Percentiles rank a stretch among this genome's conserved stretches.
phyloP scores from a whole-genome alignment of 257 asterid genomes.

The Lavandula angustifolia region DNA sequence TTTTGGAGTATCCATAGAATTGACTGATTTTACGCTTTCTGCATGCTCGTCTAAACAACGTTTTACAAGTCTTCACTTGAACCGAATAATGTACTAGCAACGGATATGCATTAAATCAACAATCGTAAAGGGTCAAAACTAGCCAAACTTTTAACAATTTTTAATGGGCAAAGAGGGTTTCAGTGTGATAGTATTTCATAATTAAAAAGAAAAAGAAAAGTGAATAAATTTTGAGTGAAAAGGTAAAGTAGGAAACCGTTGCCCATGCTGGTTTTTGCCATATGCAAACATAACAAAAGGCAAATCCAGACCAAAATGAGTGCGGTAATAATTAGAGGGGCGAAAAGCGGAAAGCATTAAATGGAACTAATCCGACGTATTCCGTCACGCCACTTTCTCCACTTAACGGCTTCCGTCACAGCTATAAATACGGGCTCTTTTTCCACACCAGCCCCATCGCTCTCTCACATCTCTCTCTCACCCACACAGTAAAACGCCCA shows the following conservation, averaged over 20 bases:
- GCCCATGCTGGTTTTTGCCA: slow-evolving; percentile 21
- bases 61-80: background rate
- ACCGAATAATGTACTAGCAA: no score
- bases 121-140: no score
- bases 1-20: background rate
- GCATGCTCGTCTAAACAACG: background rate
- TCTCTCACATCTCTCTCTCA: slow-evolving; percentile 27
- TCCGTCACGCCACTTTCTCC: slow-evolving; percentile 4
- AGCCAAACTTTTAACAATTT: background rate
- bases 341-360: slow-evolving; percentile 33
- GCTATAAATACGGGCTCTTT: slow-evolving; percentile 55
- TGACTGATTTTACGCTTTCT: background rate
- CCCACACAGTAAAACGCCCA: slow-evolving; percentile 27
- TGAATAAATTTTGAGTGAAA: background rate
- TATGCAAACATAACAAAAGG: slow-evolving; percentile 6
- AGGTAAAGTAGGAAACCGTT: slow-evolving; percentile 20
- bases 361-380: slow-evolving; percentile 48
- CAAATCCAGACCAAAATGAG: slow-evolving; percentile 26
- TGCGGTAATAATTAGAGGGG: slow-evolving; percentile 27
- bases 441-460: slow-evolving; percentile 34
- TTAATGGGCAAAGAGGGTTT: no score
- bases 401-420: slow-evolving; percentile 50
- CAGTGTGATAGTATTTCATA: background rate
- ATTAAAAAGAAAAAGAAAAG: background rate
- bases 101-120: no score